Base-by-base conservation (phyloP, 129 eudicot genomes). In the Tanacetum coccineum region DNA sequence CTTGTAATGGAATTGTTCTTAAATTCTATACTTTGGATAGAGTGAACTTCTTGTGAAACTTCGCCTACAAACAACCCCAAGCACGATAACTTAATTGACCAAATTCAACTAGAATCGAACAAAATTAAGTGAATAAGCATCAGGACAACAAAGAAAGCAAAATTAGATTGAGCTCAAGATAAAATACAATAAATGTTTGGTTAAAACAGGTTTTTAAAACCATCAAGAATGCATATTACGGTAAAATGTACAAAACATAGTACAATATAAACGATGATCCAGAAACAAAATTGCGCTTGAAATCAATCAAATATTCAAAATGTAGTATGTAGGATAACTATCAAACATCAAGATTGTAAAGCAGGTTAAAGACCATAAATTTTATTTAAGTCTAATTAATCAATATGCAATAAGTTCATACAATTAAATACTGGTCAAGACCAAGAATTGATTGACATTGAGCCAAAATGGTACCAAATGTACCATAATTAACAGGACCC, bases 21-120 rank as follows among this genome's bases (percentile, higher is more conserved):
- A 50, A 85, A 52, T 52, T 76, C 84, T 53, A 87, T 81, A 45
- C 30, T 78, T 47, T 66, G 74, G 51, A 79, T 58, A 59, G 67
- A 68, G 30, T 61, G 81, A 50, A 71, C 74, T 75, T 80, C 86
- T 56, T 17, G 72, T 44, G 87, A 19, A 74, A 81, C 91, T 68
- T 89, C 96, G 17, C 91, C 98, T 92, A 84, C 72, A 66, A 72
- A 59, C 40, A 66, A 51, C 58, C 71, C 47, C 59, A 59, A 58
- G 56, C 47, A 67, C 3, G 13, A 74, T 46, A 20, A 20, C 30
- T 45, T 13, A 58, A 74, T 13, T 57, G 15, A 45, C 46, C 48
- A 65, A 44, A 64, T 25, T 44, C 13, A 73, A 54, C 39, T 53
- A 53, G 32, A 51, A 40, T 42, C 1, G 0, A 48, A 26, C 48